Evolutionary conservation across 495 filamentous ascomycete species (phyloP), one percentile per base, ranked within the genome.

Genomic region (Penicillium lagena): DNA sequence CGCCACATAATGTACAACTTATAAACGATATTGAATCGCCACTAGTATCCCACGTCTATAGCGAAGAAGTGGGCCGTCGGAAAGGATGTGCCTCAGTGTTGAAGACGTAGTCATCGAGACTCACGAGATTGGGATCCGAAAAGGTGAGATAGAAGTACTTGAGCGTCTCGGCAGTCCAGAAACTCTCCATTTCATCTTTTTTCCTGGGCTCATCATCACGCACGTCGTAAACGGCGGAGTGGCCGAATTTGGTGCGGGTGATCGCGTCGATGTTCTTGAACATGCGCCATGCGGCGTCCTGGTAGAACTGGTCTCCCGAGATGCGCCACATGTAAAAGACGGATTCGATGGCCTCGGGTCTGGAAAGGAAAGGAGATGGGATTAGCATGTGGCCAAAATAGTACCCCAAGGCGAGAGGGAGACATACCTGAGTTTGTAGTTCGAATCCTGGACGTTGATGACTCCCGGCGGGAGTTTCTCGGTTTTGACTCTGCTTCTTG

Each of bases 141-240:
- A 90, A 98, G 46, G 96, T 73, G 47, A 96, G 60, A 52, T 93
- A 97, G 48, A 95, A 94, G 59, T 97, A 96, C 59, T 96, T 98
- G 48, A 95, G 67, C 12, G 89, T 93, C 65, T 95, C 89, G 7
- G 87, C 83, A 42, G 79, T 59, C 76, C 75, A 78, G 48, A 76
- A 78, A 40, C 73, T 77, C 54, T 79, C 75, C 75, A 79, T 79
- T 27, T 71, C 68, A 42, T 79, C 69, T 28, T 60, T 49, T 29
- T 70, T 59, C 12, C 36, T 40, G 2, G 70, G 52, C 8, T 59
- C 40, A 0, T 37, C 43, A 28, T 62, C 49, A 11, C 66, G 72
- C 40, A 88, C 83, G 45, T 85, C 76, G 8, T 59, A 43, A 12
- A 86, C 77, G 7, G 77, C 74, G 12, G 83, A 75, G 61, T 81